Evolutionary conservation across 768 basidiomycete genomes (phyloP).

Genomic region (Russula sp.): DNA sequence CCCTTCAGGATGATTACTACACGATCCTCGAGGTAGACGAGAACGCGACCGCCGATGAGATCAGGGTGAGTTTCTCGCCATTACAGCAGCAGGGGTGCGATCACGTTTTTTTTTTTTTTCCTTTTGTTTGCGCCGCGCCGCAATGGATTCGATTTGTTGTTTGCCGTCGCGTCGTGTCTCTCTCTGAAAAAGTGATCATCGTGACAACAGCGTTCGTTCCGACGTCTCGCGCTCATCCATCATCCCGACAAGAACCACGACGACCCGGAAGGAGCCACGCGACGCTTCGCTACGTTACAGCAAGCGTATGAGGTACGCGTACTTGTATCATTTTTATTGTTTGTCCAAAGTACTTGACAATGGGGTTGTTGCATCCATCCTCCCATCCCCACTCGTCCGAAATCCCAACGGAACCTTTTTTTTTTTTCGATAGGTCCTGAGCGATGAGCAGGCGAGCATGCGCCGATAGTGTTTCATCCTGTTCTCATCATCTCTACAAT

Average conservation of each 20-base stretch:
- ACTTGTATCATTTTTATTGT: conserved; percentile 1
- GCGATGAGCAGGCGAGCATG: conserved; percentile 83
- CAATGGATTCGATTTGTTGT: neutral
- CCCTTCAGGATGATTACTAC: conserved; percentile 66
- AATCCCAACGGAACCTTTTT: neutral
- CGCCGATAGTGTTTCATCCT: neutral
- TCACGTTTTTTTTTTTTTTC: neutral
- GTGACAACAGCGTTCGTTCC: conserved; percentile 71
- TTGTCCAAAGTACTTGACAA: neutral
- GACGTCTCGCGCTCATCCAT: conserved; percentile 78
- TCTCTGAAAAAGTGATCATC: conserved; percentile 17
- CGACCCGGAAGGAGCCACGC: conserved; percentile 81
- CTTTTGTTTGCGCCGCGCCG: neutral
- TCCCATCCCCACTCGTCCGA: conserved; percentile 14
- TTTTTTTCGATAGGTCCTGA: conserved; percentile 60
- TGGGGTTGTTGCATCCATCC: too few species aligned
- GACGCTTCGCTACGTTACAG: conserved; percentile 83
- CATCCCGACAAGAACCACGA: conserved; percentile 87
- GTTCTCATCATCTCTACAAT: conserved; percentile 4
- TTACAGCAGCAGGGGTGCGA: neutral
- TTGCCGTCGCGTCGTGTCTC: conserved; percentile 5
- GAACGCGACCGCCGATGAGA: conserved; percentile 81
- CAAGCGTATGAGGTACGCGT: conserved; percentile 88
- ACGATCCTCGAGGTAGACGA: conserved; percentile 77
- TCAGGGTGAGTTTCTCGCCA: conserved; percentile 55